phyloP scores from a whole-genome alignment of 495 filamentous ascomycete genomes.

The Cladorrhinum samala region DNA sequence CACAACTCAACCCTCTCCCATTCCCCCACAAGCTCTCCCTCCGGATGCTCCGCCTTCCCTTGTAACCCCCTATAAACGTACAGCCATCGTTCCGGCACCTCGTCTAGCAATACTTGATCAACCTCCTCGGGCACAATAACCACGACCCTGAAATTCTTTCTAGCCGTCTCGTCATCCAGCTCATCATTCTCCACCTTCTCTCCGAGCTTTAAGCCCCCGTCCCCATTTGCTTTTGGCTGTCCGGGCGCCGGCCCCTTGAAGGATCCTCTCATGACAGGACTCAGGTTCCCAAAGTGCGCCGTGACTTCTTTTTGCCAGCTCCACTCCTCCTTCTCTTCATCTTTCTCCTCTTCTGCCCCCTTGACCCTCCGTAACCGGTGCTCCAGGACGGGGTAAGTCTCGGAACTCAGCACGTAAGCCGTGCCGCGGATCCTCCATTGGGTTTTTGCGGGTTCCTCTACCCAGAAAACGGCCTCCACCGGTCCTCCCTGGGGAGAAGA shows the following conservation, averaged over 20 bases:
- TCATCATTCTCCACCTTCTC: conserved; percentile 64
- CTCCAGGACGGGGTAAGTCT: conserved; percentile 41
- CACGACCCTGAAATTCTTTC: conserved; percentile 78
- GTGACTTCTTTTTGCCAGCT: conserved; percentile 57
- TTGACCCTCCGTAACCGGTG: conserved; percentile 40
- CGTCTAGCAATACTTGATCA: conserved; percentile 67
- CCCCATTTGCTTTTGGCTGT: conserved; percentile 39
- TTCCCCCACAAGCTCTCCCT: conserved; percentile 40
- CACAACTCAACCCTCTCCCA: conserved; percentile 80
- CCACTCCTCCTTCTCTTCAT: conserved; percentile 39
- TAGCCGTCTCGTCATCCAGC: conserved; percentile 60
- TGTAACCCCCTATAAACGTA: conserved; percentile 50
- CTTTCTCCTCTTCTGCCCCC: conserved; percentile 18
- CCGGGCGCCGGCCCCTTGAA: conserved; percentile 78
- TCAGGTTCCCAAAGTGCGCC: conserved; percentile 81
- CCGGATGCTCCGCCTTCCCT: conserved; percentile 21
- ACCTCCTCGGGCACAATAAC: conserved; percentile 76
- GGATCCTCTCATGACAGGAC: conserved; percentile 68
- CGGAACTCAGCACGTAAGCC: conserved; percentile 60
- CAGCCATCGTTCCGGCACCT: conserved; percentile 57
- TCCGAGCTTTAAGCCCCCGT: conserved; percentile 49
- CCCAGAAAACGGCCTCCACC: conserved; percentile 83
- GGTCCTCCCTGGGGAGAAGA: conserved; percentile 43
- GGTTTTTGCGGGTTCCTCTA: conserved; percentile 54
- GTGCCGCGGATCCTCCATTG: conserved; percentile 82